phyloP scores from a whole-genome alignment of 768 basidiomycete species.

The Trametes sanguinea region DNA sequence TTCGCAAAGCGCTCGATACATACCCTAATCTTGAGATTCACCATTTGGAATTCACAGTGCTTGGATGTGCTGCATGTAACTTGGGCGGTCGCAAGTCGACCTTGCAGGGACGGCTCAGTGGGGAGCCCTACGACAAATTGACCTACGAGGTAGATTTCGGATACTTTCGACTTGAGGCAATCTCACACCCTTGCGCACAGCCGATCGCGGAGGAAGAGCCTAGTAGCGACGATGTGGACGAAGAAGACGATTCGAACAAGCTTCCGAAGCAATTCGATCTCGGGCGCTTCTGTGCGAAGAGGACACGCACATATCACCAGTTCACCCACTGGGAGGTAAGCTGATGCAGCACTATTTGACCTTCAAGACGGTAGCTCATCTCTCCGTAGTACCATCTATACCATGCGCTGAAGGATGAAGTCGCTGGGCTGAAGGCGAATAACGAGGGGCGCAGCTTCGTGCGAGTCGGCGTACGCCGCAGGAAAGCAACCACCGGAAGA shows the following conservation, averaged over 20 bases:
- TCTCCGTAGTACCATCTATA: constrained; percentile 62
- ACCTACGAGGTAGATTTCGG: constrained; percentile 59
- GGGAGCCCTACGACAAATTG: constrained; percentile 66
- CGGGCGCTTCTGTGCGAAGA: constrained; percentile 77
- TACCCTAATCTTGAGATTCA: constrained; percentile 65
- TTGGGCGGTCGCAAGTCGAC: constrained; percentile 71
- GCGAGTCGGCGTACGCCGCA: constrained; percentile 56
- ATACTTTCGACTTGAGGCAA: not conserved
- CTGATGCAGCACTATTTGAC: not conserved
- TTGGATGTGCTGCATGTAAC: constrained; percentile 82
- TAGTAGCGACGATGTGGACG: constrained; percentile 21
- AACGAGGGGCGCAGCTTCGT: constrained; percentile 50
- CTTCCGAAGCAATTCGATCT: constrained; percentile 51
- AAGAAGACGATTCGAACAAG: constrained; percentile 27
- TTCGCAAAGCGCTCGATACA: constrained; percentile 62
- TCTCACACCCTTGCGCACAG: not conserved
- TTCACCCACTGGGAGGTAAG: constrained; percentile 86
- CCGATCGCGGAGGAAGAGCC: constrained; percentile 24
- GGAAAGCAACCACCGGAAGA: constrained; percentile 65
- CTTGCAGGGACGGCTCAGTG: constrained; percentile 59
- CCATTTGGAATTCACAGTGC: constrained; percentile 54
- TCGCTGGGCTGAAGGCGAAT: constrained; percentile 50
- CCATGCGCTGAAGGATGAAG: constrained; percentile 54
- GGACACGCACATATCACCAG: constrained; percentile 67
- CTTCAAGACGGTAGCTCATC: not conserved